These are phyloP conservation scores for Aspergillus oerlinghausenensis DNA, from an alignment of 2,329 filamentous ascomycete genomes.

Conservation along the genomic window DNA sequence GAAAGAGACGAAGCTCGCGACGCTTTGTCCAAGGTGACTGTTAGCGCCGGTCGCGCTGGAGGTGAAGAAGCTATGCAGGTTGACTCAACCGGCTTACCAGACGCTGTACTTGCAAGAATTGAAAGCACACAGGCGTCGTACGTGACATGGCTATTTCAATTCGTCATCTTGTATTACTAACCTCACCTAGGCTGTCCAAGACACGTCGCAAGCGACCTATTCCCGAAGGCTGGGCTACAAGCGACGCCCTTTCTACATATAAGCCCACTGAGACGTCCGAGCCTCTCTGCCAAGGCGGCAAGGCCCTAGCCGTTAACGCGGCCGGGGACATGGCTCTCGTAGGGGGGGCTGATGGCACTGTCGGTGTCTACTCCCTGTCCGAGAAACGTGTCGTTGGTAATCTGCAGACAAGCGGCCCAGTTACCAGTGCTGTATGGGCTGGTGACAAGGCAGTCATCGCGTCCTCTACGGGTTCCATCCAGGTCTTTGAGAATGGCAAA, in stretches of 20 bases:
- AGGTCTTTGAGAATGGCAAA: conserved; percentile 69
- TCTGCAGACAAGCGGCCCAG: conserved; percentile 59
- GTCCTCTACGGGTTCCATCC: conserved; percentile 71
- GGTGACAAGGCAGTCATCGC: conserved; percentile 66
- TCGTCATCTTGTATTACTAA: conserved; percentile 8
- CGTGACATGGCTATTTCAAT: conserved; percentile 29
- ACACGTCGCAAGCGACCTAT: conserved; percentile 84
- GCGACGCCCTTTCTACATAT: conserved; percentile 64
- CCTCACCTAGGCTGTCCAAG: conserved; percentile 65
- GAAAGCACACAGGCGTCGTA: conserved; percentile 77
- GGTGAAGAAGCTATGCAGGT: conserved; percentile 89
- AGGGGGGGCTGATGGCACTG: conserved; percentile 68
- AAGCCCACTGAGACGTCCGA: conserved; percentile 52
- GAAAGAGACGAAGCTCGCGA: conserved; percentile 91
- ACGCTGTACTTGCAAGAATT: conserved; percentile 65
- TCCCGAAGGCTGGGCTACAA: conserved; percentile 77
- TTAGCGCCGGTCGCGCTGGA: conserved; percentile 52
- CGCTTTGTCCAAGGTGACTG: conserved; percentile 78
- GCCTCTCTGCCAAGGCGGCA: conserved; percentile 56
- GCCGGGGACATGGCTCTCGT: conserved; percentile 65
- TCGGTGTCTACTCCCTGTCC: conserved; percentile 73
- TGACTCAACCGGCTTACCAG: conserved; percentile 72
- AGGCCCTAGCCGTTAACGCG: conserved; percentile 54
- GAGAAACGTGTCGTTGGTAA: conserved; percentile 70
- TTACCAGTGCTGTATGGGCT: conserved; percentile 59